Evolutionary conservation across 352 stramenopile genomes (phyloP), one percentile per base, ranked within the genome.

Genomic region (Pythium dissotocum): DNA sequence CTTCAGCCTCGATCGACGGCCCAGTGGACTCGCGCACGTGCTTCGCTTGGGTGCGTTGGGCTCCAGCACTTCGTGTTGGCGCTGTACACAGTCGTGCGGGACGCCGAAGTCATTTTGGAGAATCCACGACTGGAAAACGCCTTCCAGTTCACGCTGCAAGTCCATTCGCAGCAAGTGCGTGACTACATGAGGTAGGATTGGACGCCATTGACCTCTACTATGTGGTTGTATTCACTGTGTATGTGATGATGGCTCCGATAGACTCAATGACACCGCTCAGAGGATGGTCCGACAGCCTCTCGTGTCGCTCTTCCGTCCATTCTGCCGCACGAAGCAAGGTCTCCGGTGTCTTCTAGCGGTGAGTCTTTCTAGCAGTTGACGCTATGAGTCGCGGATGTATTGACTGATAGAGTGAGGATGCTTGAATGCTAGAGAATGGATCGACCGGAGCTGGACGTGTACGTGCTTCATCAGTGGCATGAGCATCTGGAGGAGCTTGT

Each of bases 111-210:
- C 13, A 21, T 67, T 8, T 28, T 67, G 12, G 38, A 55, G 21
- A 49, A 58, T 33, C 59, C 65, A 1, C 49, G 44, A 21, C 21
- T 63, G 9, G 65, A 72, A 21, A 32, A 58, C 10, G 32, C 40
- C 10, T 67, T 72, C 44, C 14, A 59, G 1, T 30, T 72, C 30
- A 24, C 32, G 3, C n/a, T 64, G 2, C 30, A 63, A 14, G 24
- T 28, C 1, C 26, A 72, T n/a, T 26, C 33, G 2, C 32, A 24
- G 12, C 65, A 58, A 1, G 38, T 72, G 54, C 59, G 58, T 10
- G 44, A 32, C 36, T 61, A 63, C 26, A 35, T 70, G 48, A 63
- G 63, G 63, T 70, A 13, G 10, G 6, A 33, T 12, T 10, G 28
- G 32, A 18, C 4, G 1, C 1, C 14, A 13, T 35, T 18, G 35